Base-by-base conservation (phyloP, 2,329 filamentous ascomycete genomes). In the Beauveria medogensis region DNA sequence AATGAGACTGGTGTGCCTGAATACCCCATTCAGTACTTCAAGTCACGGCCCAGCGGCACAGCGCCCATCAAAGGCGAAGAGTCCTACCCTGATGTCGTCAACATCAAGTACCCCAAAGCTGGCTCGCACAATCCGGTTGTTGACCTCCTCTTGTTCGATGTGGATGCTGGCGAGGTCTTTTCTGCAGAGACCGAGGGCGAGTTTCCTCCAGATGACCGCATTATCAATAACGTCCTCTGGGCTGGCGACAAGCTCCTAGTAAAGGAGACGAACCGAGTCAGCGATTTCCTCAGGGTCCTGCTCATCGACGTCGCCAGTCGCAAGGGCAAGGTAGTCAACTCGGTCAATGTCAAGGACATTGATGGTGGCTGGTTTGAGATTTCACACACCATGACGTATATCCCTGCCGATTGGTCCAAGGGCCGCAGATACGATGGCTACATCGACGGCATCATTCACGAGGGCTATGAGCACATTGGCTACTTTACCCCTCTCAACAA, bases 361-460 rank as follows among this genome's bases (percentile, higher is more conserved):
- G 94, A 99, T 71, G 92, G 92, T 24, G 95, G 94, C 40, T 99
- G 94, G 94, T 93, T 97, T 68, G 94, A 99, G 75, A 91, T 96
- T 47, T 91, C 91, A 1, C 88, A 96, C 68, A 84, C 88, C 47
- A 96, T 92, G 3, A 86, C 80, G 16, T 97, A 89, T 70, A 87
- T 99, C 61, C 94, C 94, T 2, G 90, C 91, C 3, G 91, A 97
- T 71, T 82, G 89, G 24, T 73, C 76, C 12, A 91, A 90, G 64
- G 90, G 90, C 16, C 86, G 92, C 24, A 79, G 83, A 2, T 75
- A 93, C 5, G 92, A 97, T 72, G 94, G 94, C 24, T 99, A 99
- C 69, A 87, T 99, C 64, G 94, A 99, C 73, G 92, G 89, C 0
- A 79, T 97, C 62, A 89, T 97, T 60, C 81, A 95, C 69, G 83